These are phyloP conservation scores for Phytopythium chamaehyphon DNA, from an alignment of 352 stramenopile genomes.

Conservation along the genomic window DNA sequence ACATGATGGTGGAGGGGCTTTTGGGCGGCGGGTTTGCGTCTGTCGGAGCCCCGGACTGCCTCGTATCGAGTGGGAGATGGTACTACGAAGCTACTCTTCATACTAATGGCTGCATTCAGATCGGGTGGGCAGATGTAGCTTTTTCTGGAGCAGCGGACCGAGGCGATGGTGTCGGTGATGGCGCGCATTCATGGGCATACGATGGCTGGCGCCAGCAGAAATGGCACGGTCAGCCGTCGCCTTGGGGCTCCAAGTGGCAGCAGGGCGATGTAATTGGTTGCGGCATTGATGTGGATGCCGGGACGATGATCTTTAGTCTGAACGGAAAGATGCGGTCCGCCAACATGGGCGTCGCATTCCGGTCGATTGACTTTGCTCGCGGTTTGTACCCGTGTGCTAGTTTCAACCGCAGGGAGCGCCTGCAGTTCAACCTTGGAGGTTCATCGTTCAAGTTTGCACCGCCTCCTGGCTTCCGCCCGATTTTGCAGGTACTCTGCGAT, in stretches of 20 bases:
- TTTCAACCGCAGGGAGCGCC: slow-evolving; percentile 81
- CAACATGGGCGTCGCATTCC: slow-evolving; percentile 86
- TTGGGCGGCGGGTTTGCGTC: slow-evolving; percentile 83
- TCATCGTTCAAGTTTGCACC: slow-evolving; percentile 72
- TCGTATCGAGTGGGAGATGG: slow-evolving; percentile 76
- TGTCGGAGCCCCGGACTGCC: slow-evolving; percentile 76
- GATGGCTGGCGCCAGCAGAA: slow-evolving; percentile 90
- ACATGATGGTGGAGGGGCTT: slow-evolving; percentile 83
- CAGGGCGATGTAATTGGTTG: slow-evolving; percentile 91
- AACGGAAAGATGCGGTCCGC: slow-evolving; percentile 88
- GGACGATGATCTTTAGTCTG: slow-evolving; percentile 88
- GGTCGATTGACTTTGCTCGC: slow-evolving; percentile 72
- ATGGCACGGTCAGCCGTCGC: slow-evolving; percentile 86
- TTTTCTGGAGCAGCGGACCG: slow-evolving; percentile 85
- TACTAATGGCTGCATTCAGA: slow-evolving; percentile 92
- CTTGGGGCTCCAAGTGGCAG: slow-evolving; percentile 90
- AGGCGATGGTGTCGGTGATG: slow-evolving; percentile 91
- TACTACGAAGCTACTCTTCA: slow-evolving; percentile 93
- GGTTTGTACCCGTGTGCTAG: slow-evolving; percentile 85
- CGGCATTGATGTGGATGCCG: slow-evolving; percentile 81
- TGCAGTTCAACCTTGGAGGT: slow-evolving; percentile 88
- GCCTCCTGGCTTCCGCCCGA: slow-evolving; percentile 73
- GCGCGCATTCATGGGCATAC: slow-evolving; percentile 90
- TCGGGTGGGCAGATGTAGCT: slow-evolving; percentile 89
- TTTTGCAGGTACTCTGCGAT: slow-evolving; percentile 63